phyloP scores from a whole-genome alignment of 2,329 filamentous ascomycete species.

The Penicillium palitans region DNA sequence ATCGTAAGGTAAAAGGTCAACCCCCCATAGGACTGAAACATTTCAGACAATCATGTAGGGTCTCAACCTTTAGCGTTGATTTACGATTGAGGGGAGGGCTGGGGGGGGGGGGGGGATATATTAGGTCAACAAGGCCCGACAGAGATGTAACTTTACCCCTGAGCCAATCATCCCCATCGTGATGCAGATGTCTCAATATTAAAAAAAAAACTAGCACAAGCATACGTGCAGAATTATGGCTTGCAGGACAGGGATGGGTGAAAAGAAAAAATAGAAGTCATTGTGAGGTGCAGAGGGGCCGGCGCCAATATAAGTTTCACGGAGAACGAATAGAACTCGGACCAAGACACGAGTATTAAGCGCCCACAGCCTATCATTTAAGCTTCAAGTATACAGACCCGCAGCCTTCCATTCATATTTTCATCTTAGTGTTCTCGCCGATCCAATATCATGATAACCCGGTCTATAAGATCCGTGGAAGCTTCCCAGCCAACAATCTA shows the following conservation, averaged over 20 bases:
- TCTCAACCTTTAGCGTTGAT: background rate
- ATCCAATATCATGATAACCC: background rate
- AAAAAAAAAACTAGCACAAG: background rate
- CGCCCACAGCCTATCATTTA: slow-evolving; percentile 7
- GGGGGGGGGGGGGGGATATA: background rate
- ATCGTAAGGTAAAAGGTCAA: background rate
- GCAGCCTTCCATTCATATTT: background rate
- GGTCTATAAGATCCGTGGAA: slow-evolving; percentile 6
- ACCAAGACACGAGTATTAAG: background rate
- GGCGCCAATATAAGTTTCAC: slow-evolving; percentile 7
- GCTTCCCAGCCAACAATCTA: slow-evolving; percentile 5
- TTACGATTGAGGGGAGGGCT: background rate
- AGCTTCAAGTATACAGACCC: background rate
- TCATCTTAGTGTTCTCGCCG: background rate
- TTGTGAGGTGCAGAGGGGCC: background rate
- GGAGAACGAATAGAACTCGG: slow-evolving; percentile 1
- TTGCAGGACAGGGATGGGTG: background rate
- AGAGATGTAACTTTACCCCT: background rate
- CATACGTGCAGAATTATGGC: background rate
- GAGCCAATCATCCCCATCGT: background rate
- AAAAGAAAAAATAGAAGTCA: background rate
- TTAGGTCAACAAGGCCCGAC: background rate
- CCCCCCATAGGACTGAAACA: background rate
- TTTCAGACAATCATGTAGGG: background rate
- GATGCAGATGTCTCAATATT: background rate